A percentile compares a stretch with the other conserved stretches of the same genome.
Conservation (phyloP, 2,329 filamentous ascomycete genomes). For the Geoglossum cookeanum region DNA sequence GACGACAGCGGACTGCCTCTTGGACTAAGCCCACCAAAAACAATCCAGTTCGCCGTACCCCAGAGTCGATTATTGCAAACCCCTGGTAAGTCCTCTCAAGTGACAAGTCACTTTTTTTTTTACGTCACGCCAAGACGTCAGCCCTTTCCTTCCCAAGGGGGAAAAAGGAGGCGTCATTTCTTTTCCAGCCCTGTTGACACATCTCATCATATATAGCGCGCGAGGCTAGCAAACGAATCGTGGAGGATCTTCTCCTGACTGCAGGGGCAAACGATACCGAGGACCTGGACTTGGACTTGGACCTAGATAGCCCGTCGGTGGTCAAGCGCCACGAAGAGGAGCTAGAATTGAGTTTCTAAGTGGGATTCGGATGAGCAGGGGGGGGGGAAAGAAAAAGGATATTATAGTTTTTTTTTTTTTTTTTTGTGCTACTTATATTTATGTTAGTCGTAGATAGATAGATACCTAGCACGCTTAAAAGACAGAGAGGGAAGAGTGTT, state of each 20-base stretch:
- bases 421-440: background rate
- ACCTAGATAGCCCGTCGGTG: background rate
- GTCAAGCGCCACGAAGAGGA: background rate
- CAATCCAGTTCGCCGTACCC: slow-evolving; percentile 67
- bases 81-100: slow-evolving; percentile 35
- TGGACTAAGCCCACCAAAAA: slow-evolving; percentile 82
- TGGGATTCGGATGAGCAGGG: background rate
- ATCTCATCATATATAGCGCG: slow-evolving; percentile 31
- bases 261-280: slow-evolving; percentile 33
- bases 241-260: slow-evolving; percentile 59
- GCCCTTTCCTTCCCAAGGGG: too few relatives aligned
- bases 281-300: slow-evolving; percentile 1
- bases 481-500: too few relatives aligned
- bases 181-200: too few relatives aligned
- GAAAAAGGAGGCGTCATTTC: too few relatives aligned
- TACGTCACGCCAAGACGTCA: background rate
- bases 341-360: slow-evolving; percentile 1
- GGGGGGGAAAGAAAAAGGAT: background rate
- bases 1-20: slow-evolving; percentile 36
- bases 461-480: too few relatives aligned
- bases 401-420: background rate
- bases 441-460: background rate
- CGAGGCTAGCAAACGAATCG: slow-evolving; percentile 63
- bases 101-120: background rate
- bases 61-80: slow-evolving; percentile 63